Evolutionary conservation across 495 filamentous ascomycete species (phyloP).

Genomic region (Hypomontagnella submonticulosa): DNA sequence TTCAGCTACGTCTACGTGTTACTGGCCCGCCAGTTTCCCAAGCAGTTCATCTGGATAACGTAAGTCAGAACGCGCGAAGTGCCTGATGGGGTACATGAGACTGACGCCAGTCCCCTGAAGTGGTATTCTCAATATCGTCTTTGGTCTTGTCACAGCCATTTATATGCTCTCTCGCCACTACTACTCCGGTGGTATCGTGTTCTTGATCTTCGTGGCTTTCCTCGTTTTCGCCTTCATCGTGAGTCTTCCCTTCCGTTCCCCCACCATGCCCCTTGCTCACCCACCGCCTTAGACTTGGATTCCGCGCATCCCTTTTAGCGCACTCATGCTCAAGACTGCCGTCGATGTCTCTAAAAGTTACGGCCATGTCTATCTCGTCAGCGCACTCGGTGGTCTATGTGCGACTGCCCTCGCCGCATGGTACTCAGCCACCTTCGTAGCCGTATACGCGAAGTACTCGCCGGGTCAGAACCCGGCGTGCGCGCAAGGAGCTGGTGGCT

Average conservation of each 20-base stretch:
- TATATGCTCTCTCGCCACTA: slow-evolving; percentile 75
- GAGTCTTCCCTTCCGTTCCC: background rate
- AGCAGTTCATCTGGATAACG: slow-evolving; percentile 90
- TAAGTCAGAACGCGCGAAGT: slow-evolving; percentile 56
- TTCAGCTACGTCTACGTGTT: slow-evolving; percentile 81
- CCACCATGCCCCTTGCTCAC: background rate
- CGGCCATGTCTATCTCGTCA: slow-evolving; percentile 89
- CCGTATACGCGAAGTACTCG: slow-evolving; percentile 82
- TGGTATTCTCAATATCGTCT: slow-evolving; percentile 88
- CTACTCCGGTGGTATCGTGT: slow-evolving; percentile 86
- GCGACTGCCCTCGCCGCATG: slow-evolving; percentile 77
- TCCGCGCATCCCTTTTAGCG: slow-evolving; percentile 86
- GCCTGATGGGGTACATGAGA: slow-evolving; percentile 59
- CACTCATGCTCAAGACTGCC: slow-evolving; percentile 85
- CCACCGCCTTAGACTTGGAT: slow-evolving; percentile 76
- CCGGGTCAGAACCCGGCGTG: slow-evolving; percentile 78
- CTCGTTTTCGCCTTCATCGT: slow-evolving; percentile 61
- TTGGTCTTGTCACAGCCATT: slow-evolving; percentile 72
- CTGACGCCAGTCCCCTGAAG: slow-evolving; percentile 70
- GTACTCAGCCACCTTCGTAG: slow-evolving; percentile 68
- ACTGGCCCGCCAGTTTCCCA: slow-evolving; percentile 82
- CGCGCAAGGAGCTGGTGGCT: slow-evolving; percentile 68
- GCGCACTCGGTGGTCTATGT: slow-evolving; percentile 78
- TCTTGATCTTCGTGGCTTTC: slow-evolving; percentile 77
- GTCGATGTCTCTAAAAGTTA: slow-evolving; percentile 86